Conservation (phyloP, 345 rosid species). For the Brassica incana region DNA sequence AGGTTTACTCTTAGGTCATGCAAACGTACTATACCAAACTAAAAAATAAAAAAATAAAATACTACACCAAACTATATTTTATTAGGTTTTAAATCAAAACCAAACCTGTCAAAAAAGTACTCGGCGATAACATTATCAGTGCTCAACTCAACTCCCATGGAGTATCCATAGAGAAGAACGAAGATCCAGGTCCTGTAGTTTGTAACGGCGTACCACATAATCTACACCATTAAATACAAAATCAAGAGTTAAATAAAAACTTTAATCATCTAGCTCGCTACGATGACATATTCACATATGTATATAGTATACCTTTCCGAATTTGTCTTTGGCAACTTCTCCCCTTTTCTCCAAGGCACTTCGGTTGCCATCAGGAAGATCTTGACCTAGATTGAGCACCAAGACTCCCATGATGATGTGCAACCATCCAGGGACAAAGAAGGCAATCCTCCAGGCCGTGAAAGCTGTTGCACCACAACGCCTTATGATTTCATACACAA, state of each 20-base stretch:
- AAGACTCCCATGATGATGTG: conserved; percentile 60
- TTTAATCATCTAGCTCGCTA: background rate
- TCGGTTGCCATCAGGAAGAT: conserved; percentile 70
- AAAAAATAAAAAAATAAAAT: too few species aligned
- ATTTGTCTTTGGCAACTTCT: conserved; percentile 56
- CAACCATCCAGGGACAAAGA: conserved; percentile 61
- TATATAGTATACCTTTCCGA: conserved; percentile 51
- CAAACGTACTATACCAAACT: background rate
- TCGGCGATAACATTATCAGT: conserved; percentile 72
- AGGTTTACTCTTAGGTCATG: background rate
- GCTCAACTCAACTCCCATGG: conserved; percentile 65
- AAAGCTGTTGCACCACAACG: conserved; percentile 55
- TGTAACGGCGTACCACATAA: conserved; percentile 55
- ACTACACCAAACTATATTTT: background rate
- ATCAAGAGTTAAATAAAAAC: background rate
- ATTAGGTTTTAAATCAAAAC: background rate
- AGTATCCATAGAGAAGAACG: conserved; percentile 63
- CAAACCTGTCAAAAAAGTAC: conserved; percentile 65
- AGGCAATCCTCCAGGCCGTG: conserved; percentile 74
- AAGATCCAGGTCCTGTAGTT: conserved; percentile 71
- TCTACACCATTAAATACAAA: conserved; percentile 32
- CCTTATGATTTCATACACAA: conserved; percentile 54
- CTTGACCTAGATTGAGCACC: conserved; percentile 67
- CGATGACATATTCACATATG: background rate
- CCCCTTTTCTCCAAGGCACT: conserved; percentile 59